Percentiles rank a stretch among this genome's conserved stretches.
Evolutionary conservation across 1,139 yeast species (phyloP).

Genomic region (Kodamaea alishanica): DNA sequence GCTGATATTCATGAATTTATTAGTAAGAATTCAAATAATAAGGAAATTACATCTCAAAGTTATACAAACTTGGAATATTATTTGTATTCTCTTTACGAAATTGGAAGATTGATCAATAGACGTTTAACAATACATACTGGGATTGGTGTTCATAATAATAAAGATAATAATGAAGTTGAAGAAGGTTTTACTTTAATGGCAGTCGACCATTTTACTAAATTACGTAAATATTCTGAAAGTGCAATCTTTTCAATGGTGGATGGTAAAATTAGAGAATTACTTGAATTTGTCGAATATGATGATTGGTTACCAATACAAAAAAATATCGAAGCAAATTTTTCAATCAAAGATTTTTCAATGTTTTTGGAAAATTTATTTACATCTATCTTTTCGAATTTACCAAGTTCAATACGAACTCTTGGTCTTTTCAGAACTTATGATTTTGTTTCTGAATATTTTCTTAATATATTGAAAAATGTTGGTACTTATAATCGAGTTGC

Average conservation of each 20-base stretch:
- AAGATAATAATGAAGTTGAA: constrained; percentile 21
- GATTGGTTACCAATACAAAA: constrained; percentile 56
- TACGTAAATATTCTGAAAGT: constrained; percentile 74
- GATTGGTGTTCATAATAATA: constrained; percentile 39
- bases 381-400: constrained; percentile 81
- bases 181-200: constrained; percentile 42
- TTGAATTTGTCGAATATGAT: constrained; percentile 83
- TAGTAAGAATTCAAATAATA: constrained; percentile 57
- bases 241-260: constrained; percentile 80
- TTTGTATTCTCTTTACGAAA: constrained; percentile 55
- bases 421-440: constrained; percentile 85
- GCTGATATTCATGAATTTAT: constrained; percentile 63
- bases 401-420: constrained; percentile 71
- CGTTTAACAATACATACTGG: constrained; percentile 53
- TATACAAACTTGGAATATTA: constrained; percentile 85
- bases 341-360: constrained; percentile 81
- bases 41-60: constrained; percentile 89
- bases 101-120: constrained; percentile 45
- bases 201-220: constrained; percentile 50
- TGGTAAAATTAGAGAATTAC: constrained; percentile 68
- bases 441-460: constrained; percentile 69
- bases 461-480: constrained; percentile 55
- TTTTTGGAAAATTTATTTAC: constrained; percentile 83
- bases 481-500: constrained; percentile 34
- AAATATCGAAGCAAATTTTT: constrained; percentile 64